Evolutionary conservation across 2,329 filamentous ascomycete species (phyloP).

Genomic region (Diplocarpon rosae): DNA sequence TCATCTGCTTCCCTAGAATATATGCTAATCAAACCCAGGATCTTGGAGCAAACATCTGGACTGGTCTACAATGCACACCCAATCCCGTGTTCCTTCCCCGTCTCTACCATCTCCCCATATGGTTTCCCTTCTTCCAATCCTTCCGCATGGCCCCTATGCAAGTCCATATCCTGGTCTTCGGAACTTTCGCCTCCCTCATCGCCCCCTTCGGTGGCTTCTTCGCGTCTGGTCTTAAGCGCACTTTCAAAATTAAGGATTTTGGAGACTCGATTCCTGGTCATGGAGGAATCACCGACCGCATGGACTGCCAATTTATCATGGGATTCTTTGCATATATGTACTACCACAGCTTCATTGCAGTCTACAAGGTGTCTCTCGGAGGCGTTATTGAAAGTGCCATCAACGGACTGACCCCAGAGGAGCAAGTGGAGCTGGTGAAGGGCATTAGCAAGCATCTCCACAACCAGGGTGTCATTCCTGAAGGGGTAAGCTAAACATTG

Average conservation of each 20-base stretch:
- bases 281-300: constrained; percentile 94
- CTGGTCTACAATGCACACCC: constrained; percentile 75
- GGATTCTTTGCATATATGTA: constrained; percentile 98
- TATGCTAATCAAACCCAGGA: constrained; percentile 36
- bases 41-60: constrained; percentile 85
- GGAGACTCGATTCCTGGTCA: constrained; percentile 96
- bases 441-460: constrained; percentile 51
- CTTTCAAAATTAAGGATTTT: constrained; percentile 99
- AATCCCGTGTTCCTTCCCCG: constrained; percentile 85
- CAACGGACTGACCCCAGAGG: constrained; percentile 73
- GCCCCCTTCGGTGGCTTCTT: constrained; percentile 98
- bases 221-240: constrained; percentile 91
- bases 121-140: constrained; percentile 60
- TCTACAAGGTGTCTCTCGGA: constrained; percentile 76
- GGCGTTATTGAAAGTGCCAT: constrained; percentile 85
- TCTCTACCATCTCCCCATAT: constrained; percentile 60
- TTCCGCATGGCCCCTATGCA: constrained; percentile 81
- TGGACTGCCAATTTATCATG: constrained; percentile 99
- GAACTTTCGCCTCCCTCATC: constrained; percentile 90
- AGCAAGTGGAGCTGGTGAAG: constrained; percentile 75
- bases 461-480: constrained; percentile 43
- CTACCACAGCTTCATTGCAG: constrained; percentile 92
- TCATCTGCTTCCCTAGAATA: neutral
- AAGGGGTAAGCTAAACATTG: constrained; percentile 20
- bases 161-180: constrained; percentile 81